Percentiles rank a stretch among this genome's conserved stretches.
These are phyloP conservation scores for Rhododendron molle DNA, from an alignment of 148 eudicot genomes.

Conservation along the genomic window DNA sequence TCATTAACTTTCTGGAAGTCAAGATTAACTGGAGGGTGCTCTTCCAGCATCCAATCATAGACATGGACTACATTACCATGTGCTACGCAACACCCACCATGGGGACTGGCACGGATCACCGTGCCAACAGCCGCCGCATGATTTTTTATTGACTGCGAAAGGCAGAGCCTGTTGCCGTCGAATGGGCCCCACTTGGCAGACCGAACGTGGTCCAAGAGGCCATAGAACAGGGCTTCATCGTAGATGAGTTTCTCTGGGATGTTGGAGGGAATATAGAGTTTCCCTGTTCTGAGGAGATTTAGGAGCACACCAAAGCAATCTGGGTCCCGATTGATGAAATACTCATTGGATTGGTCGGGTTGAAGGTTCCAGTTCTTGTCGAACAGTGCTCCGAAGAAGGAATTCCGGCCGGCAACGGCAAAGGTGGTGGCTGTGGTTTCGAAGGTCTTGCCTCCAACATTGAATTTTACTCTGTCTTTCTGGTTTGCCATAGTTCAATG, in stretches of 20 bases:
- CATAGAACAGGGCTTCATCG: conserved; percentile 74
- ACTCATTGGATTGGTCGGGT: conserved; percentile 11
- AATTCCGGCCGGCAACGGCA: conserved; percentile 64
- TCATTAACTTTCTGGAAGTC: conserved; percentile 85
- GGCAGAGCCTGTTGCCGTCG: conserved; percentile 53
- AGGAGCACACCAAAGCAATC: conserved; percentile 66
- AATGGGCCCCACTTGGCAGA: conserved; percentile 69
- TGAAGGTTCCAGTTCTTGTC: conserved; percentile 65
- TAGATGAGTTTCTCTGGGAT: conserved; percentile 54
- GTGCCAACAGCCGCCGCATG: conserved; percentile 73
- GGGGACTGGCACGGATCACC: conserved; percentile 74
- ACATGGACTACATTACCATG: conserved; percentile 91
- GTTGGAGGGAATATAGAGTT: conserved; percentile 44
- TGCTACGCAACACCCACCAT: conserved; percentile 80
- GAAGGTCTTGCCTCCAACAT: conserved; percentile 77
- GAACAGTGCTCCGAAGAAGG: conserved; percentile 74
- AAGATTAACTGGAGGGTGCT: conserved; percentile 58
- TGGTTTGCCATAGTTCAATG: conserved; percentile 35
- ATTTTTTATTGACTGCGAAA: conserved; percentile 39
- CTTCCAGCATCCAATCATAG: conserved; percentile 74
- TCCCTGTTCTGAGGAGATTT: conserved; percentile 72
- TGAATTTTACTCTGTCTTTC: conserved; percentile 55
- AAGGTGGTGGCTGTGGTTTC: conserved; percentile 77
- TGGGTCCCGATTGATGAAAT: conserved; percentile 75
- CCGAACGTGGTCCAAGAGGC: conserved; percentile 65